Percentiles rank a stretch among this genome's conserved stretches.
phyloP scores from a whole-genome alignment of 768 basidiomycete species.

The Amanita rimosa region DNA sequence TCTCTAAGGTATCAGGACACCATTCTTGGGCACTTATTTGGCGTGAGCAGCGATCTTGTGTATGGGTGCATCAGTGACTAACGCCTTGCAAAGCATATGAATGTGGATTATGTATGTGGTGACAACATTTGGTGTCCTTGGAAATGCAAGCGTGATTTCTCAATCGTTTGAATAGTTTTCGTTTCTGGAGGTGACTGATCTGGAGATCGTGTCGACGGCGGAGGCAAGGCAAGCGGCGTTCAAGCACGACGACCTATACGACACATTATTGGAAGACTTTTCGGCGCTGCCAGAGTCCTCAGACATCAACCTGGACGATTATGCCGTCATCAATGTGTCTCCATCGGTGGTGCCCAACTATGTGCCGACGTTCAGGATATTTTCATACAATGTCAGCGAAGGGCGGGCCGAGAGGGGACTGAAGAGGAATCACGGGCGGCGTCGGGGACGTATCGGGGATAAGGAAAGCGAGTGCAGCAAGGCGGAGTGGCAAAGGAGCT shows the following conservation, averaged over 20 bases:
- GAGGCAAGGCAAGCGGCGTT: conserved; percentile 8
- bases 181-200: conserved; percentile 42
- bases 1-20: conserved; percentile 81
- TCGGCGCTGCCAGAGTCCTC: conserved; percentile 44
- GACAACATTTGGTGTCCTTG: too few relatives aligned
- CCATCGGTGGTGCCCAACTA: conserved; percentile 87
- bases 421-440: conserved; percentile 36
- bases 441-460: conserved; percentile 32
- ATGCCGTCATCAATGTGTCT: conserved; percentile 67
- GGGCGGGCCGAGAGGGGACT: conserved; percentile 7
- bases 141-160: too few relatives aligned
- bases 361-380: conserved; percentile 70
- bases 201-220: conserved; percentile 31
- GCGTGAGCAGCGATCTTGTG: conserved; percentile 31
- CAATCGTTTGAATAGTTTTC: conserved; percentile 32
- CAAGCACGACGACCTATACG: conserved; percentile 29
- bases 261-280: conserved; percentile 57
- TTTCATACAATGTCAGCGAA: conserved; percentile 65
- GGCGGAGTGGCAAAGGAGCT: conserved; percentile 42
- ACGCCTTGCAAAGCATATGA: conserved; percentile 51
- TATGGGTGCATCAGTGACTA: conserved; percentile 7
- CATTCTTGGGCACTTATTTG: conserved; percentile 76
- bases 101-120: conserved; percentile 66
- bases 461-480: conserved; percentile 35
- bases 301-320: conserved; percentile 48